A percentile compares a stretch with the other conserved stretches of the same genome.
Conservation (phyloP, 2,329 filamentous ascomycete genomes). For the Penicillium rolfsii region DNA sequence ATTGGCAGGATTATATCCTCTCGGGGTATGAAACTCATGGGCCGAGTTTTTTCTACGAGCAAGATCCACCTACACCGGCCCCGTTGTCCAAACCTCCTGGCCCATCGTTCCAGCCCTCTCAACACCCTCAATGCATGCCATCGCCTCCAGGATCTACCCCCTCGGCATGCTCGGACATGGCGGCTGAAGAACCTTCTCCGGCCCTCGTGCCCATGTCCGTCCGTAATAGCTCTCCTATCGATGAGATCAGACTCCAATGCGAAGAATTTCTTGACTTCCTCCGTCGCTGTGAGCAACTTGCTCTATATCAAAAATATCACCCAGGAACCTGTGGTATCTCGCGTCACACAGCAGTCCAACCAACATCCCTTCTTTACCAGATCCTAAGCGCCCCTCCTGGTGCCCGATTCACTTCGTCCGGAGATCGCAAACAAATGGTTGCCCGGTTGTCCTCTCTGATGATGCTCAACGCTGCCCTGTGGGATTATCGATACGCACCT, state of each 20-base stretch:
- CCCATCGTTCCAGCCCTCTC: slow-evolving; percentile 11
- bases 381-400: slow-evolving; percentile 40
- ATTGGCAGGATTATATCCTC: slow-evolving; percentile 49
- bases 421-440: slow-evolving; percentile 46
- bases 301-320: slow-evolving; percentile 33
- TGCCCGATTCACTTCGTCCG: slow-evolving; percentile 39
- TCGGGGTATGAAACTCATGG: slow-evolving; percentile 43
- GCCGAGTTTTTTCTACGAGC: slow-evolving; percentile 42
- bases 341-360: slow-evolving; percentile 35
- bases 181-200: slow-evolving; percentile 8
- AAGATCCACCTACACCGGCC: slow-evolving; percentile 18
- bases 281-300: slow-evolving; percentile 42
- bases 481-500: slow-evolving; percentile 44
- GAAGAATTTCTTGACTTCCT: slow-evolving; percentile 46
- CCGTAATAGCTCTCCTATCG: slow-evolving; percentile 23
- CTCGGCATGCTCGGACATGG: slow-evolving; percentile 19
- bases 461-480: slow-evolving; percentile 45
- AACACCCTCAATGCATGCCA: slow-evolving; percentile 23
- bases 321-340: slow-evolving; percentile 21
- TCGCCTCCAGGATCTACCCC: slow-evolving; percentile 28
- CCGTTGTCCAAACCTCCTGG: slow-evolving; percentile 9
- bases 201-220: not conserved
- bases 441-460: slow-evolving; percentile 41
- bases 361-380: slow-evolving; percentile 36
- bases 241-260: slow-evolving; percentile 42